Conservation (phyloP, 225 moss, liverwort and hornwort genomes). For the Lunularia cruciata region DNA sequence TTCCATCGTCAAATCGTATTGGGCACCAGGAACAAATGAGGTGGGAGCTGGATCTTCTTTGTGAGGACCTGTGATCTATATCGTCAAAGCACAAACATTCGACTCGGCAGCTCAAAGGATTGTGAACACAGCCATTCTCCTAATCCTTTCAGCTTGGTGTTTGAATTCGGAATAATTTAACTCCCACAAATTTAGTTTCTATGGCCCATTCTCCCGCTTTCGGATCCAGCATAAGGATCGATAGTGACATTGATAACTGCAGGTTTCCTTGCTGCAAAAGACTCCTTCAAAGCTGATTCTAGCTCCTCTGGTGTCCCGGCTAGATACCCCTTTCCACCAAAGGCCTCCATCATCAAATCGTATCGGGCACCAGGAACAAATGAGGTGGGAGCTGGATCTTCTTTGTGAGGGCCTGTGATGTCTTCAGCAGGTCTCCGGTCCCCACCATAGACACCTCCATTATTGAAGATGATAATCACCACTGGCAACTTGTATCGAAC, state of each 20-base stretch:
- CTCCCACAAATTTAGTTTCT: too few relatives aligned
- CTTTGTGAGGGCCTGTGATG: constrained; percentile 66
- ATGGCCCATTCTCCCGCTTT: constrained; percentile 98
- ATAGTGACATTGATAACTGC: constrained; percentile 89
- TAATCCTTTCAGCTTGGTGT: too few relatives aligned
- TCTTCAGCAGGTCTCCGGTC: constrained; percentile 86
- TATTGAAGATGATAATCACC: constrained; percentile 94
- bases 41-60: constrained; percentile 89
- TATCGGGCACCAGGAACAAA: constrained; percentile 98
- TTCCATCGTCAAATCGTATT: constrained; percentile 85
- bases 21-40: constrained; percentile 89
- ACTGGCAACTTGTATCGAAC: constrained; percentile 92
- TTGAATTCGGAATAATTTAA: too few relatives aligned
- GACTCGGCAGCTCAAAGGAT: too few relatives aligned
- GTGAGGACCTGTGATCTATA: constrained; percentile 59
- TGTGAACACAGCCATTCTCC: too few relatives aligned
- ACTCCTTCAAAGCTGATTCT: constrained; percentile 56
- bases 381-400: constrained; percentile 93
- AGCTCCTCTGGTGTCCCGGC: constrained; percentile 86
- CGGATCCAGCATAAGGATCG: constrained; percentile 91
- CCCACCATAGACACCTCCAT: constrained; percentile 96
- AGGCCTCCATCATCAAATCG: constrained; percentile 91
- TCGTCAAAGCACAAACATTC: too few relatives aligned
- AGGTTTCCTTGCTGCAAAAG: constrained; percentile 78
- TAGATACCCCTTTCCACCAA: constrained; percentile 89